Base-by-base conservation (phyloP, 331 rosid species). In the Pyrus hybrid region DNA sequence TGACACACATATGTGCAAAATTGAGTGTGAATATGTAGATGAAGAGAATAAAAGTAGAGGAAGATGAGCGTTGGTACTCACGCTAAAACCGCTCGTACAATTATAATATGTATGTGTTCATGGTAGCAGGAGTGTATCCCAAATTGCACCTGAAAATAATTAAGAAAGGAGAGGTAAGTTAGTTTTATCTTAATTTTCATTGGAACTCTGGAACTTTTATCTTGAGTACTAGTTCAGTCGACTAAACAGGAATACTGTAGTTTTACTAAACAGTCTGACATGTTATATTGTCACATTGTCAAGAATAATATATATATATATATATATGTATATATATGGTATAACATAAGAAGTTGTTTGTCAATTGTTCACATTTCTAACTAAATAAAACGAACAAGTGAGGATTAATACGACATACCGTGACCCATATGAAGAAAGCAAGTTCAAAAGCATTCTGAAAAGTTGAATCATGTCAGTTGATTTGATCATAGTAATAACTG, bases 61-160 rank as follows among this genome's bases (percentile, higher is more conserved):
- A 35, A 51, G 29, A 43, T 37, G 9, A 16, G 68, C 12, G 17
- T 57, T 26, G 21, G 18, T 13, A 86, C 93, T 80, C 76, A 88
- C 93, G 88, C 79, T 37, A 88, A 70, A 63, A 86, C 83, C 57
- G 78, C 78, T 66, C 93, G 76, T 68, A 78, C 22, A 13, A 82
- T 22, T 71, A 84, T 80, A 47, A 82, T 45, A 1, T 8, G 75
- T 22, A 60, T 37, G 29, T 30, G 74, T 73, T 86, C 88, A 35
- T 86, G 90, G 83, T 86, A 88, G 79, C 93, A 88, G 60, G 90
- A 86, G 54, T 41, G 76, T n/a, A 84, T 80, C 56, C 90, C 90
- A 71, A 30, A 88, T 79, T 88, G 81, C 26, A 80, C 47, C 93
- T 88, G 87, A 37, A 13, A 63, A 29, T 30, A 14, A 29, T 3